phyloP scores from a whole-genome alignment of 768 basidiomycete species.

The Calocera cornea region DNA sequence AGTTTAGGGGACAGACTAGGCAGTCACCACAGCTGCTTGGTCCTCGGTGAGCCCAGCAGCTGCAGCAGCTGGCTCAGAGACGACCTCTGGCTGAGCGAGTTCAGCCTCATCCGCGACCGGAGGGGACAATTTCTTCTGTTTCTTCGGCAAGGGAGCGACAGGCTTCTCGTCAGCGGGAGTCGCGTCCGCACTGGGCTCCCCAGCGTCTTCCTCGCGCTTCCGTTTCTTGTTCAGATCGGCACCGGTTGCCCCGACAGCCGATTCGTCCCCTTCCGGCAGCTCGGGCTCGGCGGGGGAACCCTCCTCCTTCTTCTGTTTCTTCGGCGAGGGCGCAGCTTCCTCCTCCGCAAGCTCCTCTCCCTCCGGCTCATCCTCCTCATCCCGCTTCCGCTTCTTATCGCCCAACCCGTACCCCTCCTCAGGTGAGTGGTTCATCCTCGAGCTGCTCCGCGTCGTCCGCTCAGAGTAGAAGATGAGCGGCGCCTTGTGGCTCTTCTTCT shows the following conservation, averaged over 20 bases:
- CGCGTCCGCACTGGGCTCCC: neutral
- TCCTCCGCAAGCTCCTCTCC: neutral
- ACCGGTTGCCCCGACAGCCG: neutral
- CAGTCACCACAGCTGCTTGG: neutral
- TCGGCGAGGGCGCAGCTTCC: neutral
- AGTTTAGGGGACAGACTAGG: neutral
- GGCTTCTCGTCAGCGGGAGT: neutral
- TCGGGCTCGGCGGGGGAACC: neutral
- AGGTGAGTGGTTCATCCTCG: conserved; percentile 1
- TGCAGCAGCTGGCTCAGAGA: neutral
- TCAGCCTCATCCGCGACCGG: neutral
- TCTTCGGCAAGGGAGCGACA: neutral
- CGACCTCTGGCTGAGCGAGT: neutral
- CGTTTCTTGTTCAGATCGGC: neutral
- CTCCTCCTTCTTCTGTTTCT: conserved; percentile 3
- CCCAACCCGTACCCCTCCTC: neutral
- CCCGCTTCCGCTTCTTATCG: conserved; percentile 2
- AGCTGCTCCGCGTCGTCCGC: neutral
- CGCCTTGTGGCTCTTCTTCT: conserved; percentile 2
- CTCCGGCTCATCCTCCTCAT: neutral
- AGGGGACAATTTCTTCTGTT: neutral
- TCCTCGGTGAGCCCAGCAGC: neutral
- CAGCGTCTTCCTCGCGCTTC: neutral
- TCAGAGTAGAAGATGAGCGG: conserved; percentile 2
- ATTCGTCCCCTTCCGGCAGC: neutral